Base-by-base conservation (phyloP, 148 eudicot genomes). In the Rhododendron molle region DNA sequence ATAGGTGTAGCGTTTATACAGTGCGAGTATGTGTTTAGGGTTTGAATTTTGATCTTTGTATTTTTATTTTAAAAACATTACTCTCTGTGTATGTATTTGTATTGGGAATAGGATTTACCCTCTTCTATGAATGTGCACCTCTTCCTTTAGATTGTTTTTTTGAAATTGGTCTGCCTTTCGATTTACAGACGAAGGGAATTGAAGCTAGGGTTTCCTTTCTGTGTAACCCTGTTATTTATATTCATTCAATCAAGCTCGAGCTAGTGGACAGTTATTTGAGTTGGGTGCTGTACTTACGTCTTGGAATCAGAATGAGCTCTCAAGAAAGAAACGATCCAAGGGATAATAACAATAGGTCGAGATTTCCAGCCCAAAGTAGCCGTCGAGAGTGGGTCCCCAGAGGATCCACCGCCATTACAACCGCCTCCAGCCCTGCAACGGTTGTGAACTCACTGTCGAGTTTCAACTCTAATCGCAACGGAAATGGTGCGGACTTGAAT, bases 331-430 rank as follows among this genome's bases (percentile, higher is more conserved):
- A 18, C 85, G 92, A 92, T 69, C 84, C 90, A 80, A 92, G 95
- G 83, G 93, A 90, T 43, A 90, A 84, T 81, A 90, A 90, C 43
- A 90, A 85, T 83, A 91, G 95, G 86, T 78, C 91, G 3, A 89
- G 93, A 54, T 78, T 84, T 43, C 71, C 89, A 20, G 90, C 88
- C 28, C 93, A 85, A 71, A 87, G 85, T 86, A 89, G 88, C 58
- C 94, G 89, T 32, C 93, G 1, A 40, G 43, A 91, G 88, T 95
- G 97, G 99, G 91, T 95, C 1, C 94, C 99, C 3, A 89, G 97
- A 78, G 93, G 94, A 36, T 50, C 93, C 40, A 85, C 56, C 30
- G 15, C 85, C 38, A 46, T 86, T 9, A 14, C 87, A 13, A 43
- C 79, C 0, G 50, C 79, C 56, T 28, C 65, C 47, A 26, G 83